A percentile compares a stretch with the other conserved stretches of the same genome.
These are phyloP conservation scores for Penicillium nordicum DNA, from an alignment of 2,329 filamentous ascomycete species.

Conservation along the genomic window DNA sequence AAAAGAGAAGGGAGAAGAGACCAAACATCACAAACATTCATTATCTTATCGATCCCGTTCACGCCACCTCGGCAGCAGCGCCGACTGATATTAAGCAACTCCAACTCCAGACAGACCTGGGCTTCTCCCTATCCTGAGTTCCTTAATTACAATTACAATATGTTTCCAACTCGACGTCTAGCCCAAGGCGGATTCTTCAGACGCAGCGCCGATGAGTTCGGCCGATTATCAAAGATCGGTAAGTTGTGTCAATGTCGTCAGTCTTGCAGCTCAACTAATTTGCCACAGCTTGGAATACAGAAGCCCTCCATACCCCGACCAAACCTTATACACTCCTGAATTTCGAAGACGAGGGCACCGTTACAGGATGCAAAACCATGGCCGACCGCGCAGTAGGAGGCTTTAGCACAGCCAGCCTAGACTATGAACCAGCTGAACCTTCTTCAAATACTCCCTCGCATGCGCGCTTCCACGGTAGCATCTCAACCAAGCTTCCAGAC, in stretches of 20 bases:
- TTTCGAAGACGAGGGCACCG: conserved; percentile 38
- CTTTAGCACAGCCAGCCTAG: conserved; percentile 70
- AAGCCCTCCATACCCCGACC: conserved; percentile 36
- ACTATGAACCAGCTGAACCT: conserved; percentile 56
- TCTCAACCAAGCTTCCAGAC: conserved; percentile 78
- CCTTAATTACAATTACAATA: conserved; percentile 8
- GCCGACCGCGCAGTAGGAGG: conserved; percentile 84
- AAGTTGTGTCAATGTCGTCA: conserved; percentile 18
- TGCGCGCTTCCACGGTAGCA: conserved; percentile 78
- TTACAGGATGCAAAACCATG: conserved; percentile 64
- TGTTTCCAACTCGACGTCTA: conserved; percentile 42
- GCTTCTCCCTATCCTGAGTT: neutral
- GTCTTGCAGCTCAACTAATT: conserved; percentile 3
- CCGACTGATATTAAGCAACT: conserved; percentile 1
- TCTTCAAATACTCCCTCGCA: conserved; percentile 54
- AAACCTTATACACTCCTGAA: conserved; percentile 42
- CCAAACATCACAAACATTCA: neutral
- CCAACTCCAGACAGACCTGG: neutral
- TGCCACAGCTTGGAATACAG: conserved; percentile 41
- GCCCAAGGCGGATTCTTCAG: conserved; percentile 52
- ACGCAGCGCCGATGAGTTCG: conserved; percentile 58
- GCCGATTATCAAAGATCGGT: conserved; percentile 56
- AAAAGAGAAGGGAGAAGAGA: neutral
- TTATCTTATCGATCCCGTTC: conserved; percentile 21
- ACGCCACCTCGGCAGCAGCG: conserved; percentile 18